Conservation (phyloP, 1,284 basidiomycete species). For the Cutaneotrichosporon mucoides region DNA sequence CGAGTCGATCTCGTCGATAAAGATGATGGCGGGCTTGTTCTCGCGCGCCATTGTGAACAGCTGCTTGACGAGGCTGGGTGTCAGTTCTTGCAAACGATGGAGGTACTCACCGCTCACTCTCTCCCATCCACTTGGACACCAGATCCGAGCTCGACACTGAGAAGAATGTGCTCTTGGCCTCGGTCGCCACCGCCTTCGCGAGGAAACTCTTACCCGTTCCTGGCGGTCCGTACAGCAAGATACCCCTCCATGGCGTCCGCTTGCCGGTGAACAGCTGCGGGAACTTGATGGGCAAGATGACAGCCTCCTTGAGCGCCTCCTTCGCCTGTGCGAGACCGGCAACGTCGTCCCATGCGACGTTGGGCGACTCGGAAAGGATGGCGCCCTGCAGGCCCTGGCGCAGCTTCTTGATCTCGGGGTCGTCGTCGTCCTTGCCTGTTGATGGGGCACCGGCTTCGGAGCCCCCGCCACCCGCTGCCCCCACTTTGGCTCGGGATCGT, state of each 20-base stretch:
- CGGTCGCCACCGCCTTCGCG: constrained; percentile 97
- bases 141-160: constrained; percentile 91
- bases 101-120: constrained; percentile 84
- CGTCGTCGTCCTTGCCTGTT: constrained; percentile 70
- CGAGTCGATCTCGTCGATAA: constrained; percentile 98
- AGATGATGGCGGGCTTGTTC: constrained; percentile 95
- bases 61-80: constrained; percentile 83
- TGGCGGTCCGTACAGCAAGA: constrained; percentile 91
- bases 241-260: constrained; percentile 93
- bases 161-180: constrained; percentile 98
- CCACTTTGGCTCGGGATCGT: constrained; percentile 67
- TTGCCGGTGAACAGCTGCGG: constrained; percentile 98
- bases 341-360: constrained; percentile 97
- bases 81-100: background rate
- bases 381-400: constrained; percentile 81
- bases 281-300: constrained; percentile 98
- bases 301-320: constrained; percentile 94
- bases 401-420: constrained; percentile 93
- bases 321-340: constrained; percentile 93
- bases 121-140: constrained; percentile 99
- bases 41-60: constrained; percentile 95
- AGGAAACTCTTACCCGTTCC: constrained; percentile 90
- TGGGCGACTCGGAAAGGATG: constrained; percentile 89
- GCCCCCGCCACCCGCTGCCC: constrained; percentile 64
- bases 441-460: constrained; percentile 60